Base-by-base conservation (phyloP, 805 yeast genomes). In the Cyberlindnera euphorbiae region DNA sequence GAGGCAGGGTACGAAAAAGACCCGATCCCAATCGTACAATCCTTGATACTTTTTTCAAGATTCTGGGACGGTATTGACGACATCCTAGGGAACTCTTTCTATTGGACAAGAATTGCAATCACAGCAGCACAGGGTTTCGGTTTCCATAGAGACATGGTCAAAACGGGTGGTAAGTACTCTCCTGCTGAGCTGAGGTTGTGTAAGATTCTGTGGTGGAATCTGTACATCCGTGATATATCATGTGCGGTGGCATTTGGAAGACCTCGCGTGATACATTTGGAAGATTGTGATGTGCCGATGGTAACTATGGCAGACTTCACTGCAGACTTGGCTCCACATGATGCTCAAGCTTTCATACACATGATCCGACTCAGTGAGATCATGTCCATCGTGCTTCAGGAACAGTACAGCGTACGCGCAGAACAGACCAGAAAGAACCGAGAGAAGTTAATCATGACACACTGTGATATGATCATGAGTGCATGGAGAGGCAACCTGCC, bases 271-370 rank as follows among this genome's bases (percentile, higher is more conserved):
- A 79, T 85, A 32, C 79, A 78, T 47, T 64, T 82, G 42, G 81
- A 76, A 32, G 90, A 84, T 52, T 77, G 84, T 51, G 89, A 81
- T 51, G 86, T 81, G 16, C 77, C 79, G n/a, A 79, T 80, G 84
- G 52, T 85, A 13, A 67, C 72, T 0, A 55, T 68, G n/a, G 77
- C 71, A 0, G 94, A 85, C 55, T 76, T 85, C 41, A 63, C 71
- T 37, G 77, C 77, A 44, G 73, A 64, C 44, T 67, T 69, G 31
- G 63, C 67, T 0, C 74, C 60, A 39, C 60, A 65, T 4, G 77
- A 77, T 37, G 75, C 75, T 0, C 66, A 71, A 28, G 76, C 72
- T 41, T 79, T 78, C 47, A 77, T 83, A 30, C 77, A 78, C 47
- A 59, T 73, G 49, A 74, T 82, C 36, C 77, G 79, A 52, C 67